Percentiles rank a stretch among this genome's conserved stretches.
phyloP scores from a whole-genome alignment of 768 basidiomycete species.

The Panellus pusillus region DNA sequence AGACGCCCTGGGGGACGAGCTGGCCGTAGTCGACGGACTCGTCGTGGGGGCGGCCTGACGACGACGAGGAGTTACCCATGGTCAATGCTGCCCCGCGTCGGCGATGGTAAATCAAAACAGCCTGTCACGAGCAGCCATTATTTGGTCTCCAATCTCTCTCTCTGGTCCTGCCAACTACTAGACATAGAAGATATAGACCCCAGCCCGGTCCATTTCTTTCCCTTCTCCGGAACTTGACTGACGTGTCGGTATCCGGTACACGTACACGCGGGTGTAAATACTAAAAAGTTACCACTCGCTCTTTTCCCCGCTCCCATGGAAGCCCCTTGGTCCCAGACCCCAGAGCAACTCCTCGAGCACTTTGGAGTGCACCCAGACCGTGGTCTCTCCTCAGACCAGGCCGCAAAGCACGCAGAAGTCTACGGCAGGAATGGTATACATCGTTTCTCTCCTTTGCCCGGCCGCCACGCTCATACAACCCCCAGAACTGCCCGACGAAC shows the following conservation, averaged over 20 bases:
- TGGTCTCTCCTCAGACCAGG: conserved; percentile 70
- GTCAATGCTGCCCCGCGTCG: conserved; percentile 2
- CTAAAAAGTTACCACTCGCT: conserved; percentile 13
- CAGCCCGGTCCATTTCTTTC: neutral
- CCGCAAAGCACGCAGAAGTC: conserved; percentile 67
- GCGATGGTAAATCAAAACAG: neutral
- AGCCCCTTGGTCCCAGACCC: conserved; percentile 75
- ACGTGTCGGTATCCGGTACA: conserved; percentile 6
- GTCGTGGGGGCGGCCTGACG: conserved; percentile 76
- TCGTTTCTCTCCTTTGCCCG: neutral
- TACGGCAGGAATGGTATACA: conserved; percentile 84
- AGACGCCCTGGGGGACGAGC: conserved; percentile 82
- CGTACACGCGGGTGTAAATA: conserved; percentile 14
- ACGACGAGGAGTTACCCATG: conserved; percentile 85
- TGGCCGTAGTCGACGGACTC: conserved; percentile 83
- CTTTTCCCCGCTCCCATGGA: conserved; percentile 47
- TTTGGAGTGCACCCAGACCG: conserved; percentile 61
- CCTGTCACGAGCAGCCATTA: neutral
- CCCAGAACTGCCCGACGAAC: conserved; percentile 89
- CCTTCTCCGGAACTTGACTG: neutral
- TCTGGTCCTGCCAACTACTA: neutral
- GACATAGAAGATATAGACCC: neutral
- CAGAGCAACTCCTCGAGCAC: conserved; percentile 68
- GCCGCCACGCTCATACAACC: conserved; percentile 8
- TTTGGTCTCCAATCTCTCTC: neutral